Conservation (phyloP, 1,284 basidiomycete species). For the Uromyces viciae-fabae region DNA sequence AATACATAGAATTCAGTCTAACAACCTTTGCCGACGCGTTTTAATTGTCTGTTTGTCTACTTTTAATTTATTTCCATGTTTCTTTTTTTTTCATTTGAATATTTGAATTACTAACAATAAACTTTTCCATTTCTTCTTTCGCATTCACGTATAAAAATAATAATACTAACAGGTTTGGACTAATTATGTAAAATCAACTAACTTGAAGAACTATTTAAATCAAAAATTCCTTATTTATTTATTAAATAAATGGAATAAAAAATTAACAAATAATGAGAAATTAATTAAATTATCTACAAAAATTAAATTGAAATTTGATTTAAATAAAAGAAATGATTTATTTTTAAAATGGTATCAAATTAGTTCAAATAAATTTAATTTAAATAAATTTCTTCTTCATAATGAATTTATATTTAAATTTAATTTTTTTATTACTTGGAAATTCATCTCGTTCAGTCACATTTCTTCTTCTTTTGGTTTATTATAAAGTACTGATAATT, state of each 20-base stretch:
- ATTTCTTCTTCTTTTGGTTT: neutral
- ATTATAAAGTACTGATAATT: neutral
- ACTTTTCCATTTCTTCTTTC: neutral
- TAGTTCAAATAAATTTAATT: neutral
- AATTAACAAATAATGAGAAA: neutral
- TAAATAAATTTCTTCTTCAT: neutral
- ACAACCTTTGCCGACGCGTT: constrained; percentile 15
- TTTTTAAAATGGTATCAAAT: constrained; percentile 1
- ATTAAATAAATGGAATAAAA: constrained; percentile 14
- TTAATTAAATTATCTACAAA: neutral
- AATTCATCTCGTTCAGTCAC: neutral
- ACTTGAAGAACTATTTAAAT: neutral
- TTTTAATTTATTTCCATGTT: neutral
- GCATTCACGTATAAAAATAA: neutral
- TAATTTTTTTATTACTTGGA: neutral
- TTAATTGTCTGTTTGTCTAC: constrained; percentile 45
- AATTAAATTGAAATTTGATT: neutral
- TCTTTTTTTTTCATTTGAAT: neutral
- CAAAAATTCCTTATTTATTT: neutral
- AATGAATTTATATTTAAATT: neutral
- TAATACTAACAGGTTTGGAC: neutral
- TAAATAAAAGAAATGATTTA: neutral
- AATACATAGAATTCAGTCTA: constrained; percentile 10
- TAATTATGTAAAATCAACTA: constrained; percentile 3
- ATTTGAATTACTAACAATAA: neutral